These are phyloP conservation scores for Xylaria flabelliformis DNA, from an alignment of 495 filamentous ascomycete genomes.

Conservation along the genomic window DNA sequence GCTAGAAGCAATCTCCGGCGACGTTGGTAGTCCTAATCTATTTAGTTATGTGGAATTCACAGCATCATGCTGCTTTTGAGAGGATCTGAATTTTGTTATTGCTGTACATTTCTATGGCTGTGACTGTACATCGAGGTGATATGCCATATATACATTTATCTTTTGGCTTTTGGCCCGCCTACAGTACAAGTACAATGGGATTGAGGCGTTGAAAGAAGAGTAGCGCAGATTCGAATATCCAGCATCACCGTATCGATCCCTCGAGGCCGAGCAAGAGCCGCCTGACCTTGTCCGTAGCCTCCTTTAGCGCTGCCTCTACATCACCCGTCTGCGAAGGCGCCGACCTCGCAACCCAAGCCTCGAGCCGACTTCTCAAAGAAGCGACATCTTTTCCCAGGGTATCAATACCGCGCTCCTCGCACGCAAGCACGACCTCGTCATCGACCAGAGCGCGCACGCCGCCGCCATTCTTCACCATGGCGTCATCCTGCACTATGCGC, in stretches of 20 bases:
- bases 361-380: conserved; percentile 38
- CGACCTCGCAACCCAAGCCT: conserved; percentile 45
- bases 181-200: not conserved
- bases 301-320: conserved; percentile 19
- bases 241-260: not conserved
- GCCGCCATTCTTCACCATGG: conserved; percentile 43
- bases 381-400: conserved; percentile 37
- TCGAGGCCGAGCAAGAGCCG: conserved; percentile 28
- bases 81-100: not conserved
- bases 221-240: not conserved
- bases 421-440: conserved; percentile 53
- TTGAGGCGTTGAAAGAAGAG: not conserved
- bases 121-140: not conserved
- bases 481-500: conserved; percentile 41
- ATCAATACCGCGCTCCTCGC: conserved; percentile 50
- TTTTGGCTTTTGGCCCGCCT: not conserved
- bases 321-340: conserved; percentile 24
- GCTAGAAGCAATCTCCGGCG: not conserved
- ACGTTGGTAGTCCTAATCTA: not conserved
- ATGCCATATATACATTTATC: not conserved
- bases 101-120: not conserved
- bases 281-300: conserved; percentile 29
- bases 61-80: not conserved
- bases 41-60: not conserved
- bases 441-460: conserved; percentile 43